phyloP scores from a whole-genome alignment of 768 basidiomycete species.

The Auriscalpium vulgare region DNA sequence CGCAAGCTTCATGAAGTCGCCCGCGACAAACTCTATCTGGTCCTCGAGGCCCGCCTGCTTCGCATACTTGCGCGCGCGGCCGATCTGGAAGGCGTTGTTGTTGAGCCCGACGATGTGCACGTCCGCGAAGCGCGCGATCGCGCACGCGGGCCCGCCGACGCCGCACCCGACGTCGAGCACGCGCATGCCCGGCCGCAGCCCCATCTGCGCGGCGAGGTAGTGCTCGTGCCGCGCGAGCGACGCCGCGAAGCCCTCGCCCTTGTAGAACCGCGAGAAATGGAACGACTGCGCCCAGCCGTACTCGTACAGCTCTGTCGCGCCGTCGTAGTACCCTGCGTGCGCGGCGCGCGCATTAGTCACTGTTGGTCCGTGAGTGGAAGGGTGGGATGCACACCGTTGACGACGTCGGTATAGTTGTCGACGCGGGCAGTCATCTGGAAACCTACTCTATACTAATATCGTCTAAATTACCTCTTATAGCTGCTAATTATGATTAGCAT shows the following conservation, averaged over 20 bases:
- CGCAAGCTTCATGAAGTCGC: conserved; percentile 92
- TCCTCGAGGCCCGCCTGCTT: conserved; percentile 63
- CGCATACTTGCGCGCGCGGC: conserved; percentile 80
- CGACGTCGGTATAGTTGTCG: conserved; percentile 83
- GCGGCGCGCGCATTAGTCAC: no score
- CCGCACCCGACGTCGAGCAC: conserved; percentile 99
- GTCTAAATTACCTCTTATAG: no score
- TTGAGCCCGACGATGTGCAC: conserved; percentile 80
- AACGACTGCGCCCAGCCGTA: conserved; percentile 89
- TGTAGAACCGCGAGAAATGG: conserved; percentile 97
- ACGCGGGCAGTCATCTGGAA: no score
- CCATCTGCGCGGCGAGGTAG: conserved; percentile 87
- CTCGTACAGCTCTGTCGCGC: conserved; percentile 91
- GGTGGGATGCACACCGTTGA: conserved; percentile 61
- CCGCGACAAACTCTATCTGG: conserved; percentile 78
- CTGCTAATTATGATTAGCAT: no score
- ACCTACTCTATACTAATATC: no score
- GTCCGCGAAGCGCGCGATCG: conserved; percentile 89
- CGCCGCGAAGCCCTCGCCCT: conserved; percentile 71
- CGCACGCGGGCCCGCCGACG: conserved; percentile 93
- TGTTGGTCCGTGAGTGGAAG: not conserved
- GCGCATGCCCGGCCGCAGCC: conserved; percentile 80
- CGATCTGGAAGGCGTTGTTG: conserved; percentile 94
- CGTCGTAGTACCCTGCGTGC: conserved; percentile 87
- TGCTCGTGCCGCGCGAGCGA: conserved; percentile 94